phyloP scores from a whole-genome alignment of 768 basidiomycete genomes.

The Tricholoma bakamatsutake region DNA sequence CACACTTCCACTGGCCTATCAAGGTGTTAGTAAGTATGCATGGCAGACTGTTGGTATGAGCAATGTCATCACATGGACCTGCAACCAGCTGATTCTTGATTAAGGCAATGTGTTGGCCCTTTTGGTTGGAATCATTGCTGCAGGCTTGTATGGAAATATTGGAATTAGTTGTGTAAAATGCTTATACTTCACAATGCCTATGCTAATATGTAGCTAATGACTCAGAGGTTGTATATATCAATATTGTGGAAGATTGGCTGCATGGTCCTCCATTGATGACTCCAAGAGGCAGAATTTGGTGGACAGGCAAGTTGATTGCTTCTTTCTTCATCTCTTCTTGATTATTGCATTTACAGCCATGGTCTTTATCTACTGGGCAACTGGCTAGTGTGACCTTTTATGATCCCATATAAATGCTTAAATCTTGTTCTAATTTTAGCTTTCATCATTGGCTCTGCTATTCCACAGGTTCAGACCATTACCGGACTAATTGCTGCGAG shows the following conservation, averaged over 20 bases:
- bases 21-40: slow-evolving; percentile 38
- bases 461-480: slow-evolving; percentile 54
- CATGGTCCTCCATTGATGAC: slow-evolving; percentile 45
- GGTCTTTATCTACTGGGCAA: slow-evolving; percentile 33
- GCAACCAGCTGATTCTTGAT: not conserved
- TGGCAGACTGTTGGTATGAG: slow-evolving; percentile 41
- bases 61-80: not conserved
- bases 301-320: slow-evolving; percentile 32
- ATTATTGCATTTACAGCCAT: slow-evolving; percentile 19
- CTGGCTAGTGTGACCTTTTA: slow-evolving; percentile 22
- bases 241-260: slow-evolving; percentile 44
- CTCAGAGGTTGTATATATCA: slow-evolving; percentile 47
- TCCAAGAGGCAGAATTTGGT: slow-evolving; percentile 34
- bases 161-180: slow-evolving; percentile 36
- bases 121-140: slow-evolving; percentile 50
- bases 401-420: not conserved
- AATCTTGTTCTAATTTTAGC: slow-evolving; percentile 21
- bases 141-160: slow-evolving; percentile 59
- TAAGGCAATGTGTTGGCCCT: slow-evolving; percentile 43
- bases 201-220: not conserved
- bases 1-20: slow-evolving; percentile 41
- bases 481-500: slow-evolving; percentile 50
- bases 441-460: slow-evolving; percentile 51
- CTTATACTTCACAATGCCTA: not conserved
- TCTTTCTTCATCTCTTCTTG: not conserved